Evolutionary conservation across 2,329 filamentous ascomycete genomes (phyloP).

Genomic region (Kalaharituber pfeilii): DNA sequence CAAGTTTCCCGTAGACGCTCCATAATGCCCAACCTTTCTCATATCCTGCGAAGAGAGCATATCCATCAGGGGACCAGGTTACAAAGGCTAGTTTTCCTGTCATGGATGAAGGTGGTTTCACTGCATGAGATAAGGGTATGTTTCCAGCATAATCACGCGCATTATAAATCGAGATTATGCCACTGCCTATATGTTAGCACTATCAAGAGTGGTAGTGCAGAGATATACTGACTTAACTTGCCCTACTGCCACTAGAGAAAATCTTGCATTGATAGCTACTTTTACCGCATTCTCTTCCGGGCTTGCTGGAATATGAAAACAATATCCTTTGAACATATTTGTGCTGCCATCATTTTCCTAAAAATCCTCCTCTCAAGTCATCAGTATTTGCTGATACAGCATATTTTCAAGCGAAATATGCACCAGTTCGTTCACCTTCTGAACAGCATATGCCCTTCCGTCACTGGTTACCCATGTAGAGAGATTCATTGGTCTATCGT

Average conservation of each 20-base stretch:
- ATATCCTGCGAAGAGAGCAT: slow-evolving; percentile 87
- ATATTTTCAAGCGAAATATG: background rate
- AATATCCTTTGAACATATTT: slow-evolving; percentile 69
- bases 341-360: slow-evolving; percentile 13
- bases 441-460: slow-evolving; percentile 78
- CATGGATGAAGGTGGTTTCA: slow-evolving; percentile 47
- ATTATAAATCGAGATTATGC: slow-evolving; percentile 72
- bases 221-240: slow-evolving; percentile 39
- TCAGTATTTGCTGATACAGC: slow-evolving; percentile 3
- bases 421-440: slow-evolving; percentile 35
- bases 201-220: background rate
- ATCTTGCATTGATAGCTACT: slow-evolving; percentile 79
- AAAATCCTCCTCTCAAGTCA: background rate
- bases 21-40: slow-evolving; percentile 86
- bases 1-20: slow-evolving; percentile 90
- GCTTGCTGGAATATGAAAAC: slow-evolving; percentile 60
- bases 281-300: slow-evolving; percentile 46
- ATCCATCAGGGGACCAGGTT: slow-evolving; percentile 83
- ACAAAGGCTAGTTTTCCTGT: slow-evolving; percentile 59
- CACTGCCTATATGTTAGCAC: slow-evolving; percentile 26
- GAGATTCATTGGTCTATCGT: slow-evolving; percentile 92
- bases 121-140: slow-evolving; percentile 67
- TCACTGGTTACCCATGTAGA: slow-evolving; percentile 82
- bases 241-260: slow-evolving; percentile 79
- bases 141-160: slow-evolving; percentile 88